Evolutionary conservation across 345 rosid species (phyloP), one percentile per base, ranked within the genome.

Genomic region (Isatis tinctoria): DNA sequence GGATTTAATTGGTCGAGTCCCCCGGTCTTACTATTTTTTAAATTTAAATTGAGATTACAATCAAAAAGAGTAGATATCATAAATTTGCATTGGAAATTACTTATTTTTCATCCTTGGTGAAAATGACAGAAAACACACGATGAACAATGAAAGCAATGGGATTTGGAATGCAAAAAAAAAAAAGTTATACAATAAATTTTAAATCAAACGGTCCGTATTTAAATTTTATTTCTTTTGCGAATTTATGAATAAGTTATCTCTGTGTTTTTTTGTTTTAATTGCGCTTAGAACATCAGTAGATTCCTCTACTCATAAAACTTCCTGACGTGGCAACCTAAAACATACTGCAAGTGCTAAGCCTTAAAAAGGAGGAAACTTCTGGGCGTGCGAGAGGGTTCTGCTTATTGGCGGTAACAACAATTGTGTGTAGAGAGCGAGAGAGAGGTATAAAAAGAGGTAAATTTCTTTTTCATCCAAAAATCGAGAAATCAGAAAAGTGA

Each of bases 381-480:
- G 67, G 44, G 3, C 2, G 2, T 17, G 24, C 4, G 52, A 74
- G 78, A 74, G 61, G 60, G 78, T 20, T 75, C 20, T 43, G 64
- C 13, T 10, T 51, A 27, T 76, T 69, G 70, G 74, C 79, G 74
- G 74, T 30, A 75, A 68, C 57, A 52, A 60, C 64, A 68, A 67
- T n/a, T n/a, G 37, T 27, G 56, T 53, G 63, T 30, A 3, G 53
- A 67, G 53, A 45, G 30, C 67, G 69, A 67, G 10, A 51, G 57
- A 22, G 1, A 22, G 58, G 14, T 61, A 62, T 69, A 62, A 30
- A 75, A 75, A 11, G 10, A 12, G n/a, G 10, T 7, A n/a, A 48
- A 0, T 58, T 40, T 16, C 0, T 10, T 10, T 45, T 30, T 51
- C 56, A n/a, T 24, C 57, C 48, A 32, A 60, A 51, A 68, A 52